Percentiles rank a stretch among this genome's conserved stretches.
Evolutionary conservation across 805 yeast species (phyloP).

Genomic region (Hanseniaspora taiwanica): DNA sequence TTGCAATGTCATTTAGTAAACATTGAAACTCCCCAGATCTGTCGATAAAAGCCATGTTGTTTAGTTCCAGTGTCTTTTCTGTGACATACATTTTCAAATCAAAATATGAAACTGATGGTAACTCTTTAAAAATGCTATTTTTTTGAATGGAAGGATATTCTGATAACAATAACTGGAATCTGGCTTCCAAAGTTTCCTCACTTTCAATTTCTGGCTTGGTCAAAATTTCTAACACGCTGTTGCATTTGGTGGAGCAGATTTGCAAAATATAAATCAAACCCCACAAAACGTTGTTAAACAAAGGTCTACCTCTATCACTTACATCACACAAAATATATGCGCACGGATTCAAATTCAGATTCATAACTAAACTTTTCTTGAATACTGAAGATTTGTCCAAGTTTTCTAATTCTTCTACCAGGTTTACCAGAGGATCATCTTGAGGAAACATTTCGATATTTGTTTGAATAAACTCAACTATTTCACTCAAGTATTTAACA

Average conservation of each 20-base stretch:
- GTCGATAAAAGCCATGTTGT: constrained; percentile 47
- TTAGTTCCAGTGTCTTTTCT: constrained; percentile 65
- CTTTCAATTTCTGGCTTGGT: constrained; percentile 53
- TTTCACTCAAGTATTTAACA: constrained; percentile 32
- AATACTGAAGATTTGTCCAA: constrained; percentile 12
- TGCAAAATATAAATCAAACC: constrained; percentile 71
- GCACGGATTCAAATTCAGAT: constrained; percentile 47
- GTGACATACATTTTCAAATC: constrained; percentile 67
- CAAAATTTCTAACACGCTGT: constrained; percentile 17
- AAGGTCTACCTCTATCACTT: constrained; percentile 44
- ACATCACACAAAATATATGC: constrained; percentile 31
- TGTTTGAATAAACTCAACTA: constrained; percentile 31
- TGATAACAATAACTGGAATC: constrained; percentile 41
- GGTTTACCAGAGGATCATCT: constrained; percentile 43
- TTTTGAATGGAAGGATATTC: constrained; percentile 24
- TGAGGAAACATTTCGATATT: constrained; percentile 31
- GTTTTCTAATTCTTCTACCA: constrained; percentile 25
- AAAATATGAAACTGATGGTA: constrained; percentile 42
- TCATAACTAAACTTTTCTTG: constrained; percentile 39
- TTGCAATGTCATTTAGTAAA: constrained; percentile 68
- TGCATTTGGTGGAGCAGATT: constrained; percentile 24
- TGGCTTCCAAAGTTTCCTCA: constrained; percentile 43
- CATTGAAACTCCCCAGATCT: constrained; percentile 66
- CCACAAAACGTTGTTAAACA: constrained; percentile 68
- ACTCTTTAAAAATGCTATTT: constrained; percentile 31